phyloP scores from a whole-genome alignment of 257 asterid species.

The Cinchona pubescens region DNA sequence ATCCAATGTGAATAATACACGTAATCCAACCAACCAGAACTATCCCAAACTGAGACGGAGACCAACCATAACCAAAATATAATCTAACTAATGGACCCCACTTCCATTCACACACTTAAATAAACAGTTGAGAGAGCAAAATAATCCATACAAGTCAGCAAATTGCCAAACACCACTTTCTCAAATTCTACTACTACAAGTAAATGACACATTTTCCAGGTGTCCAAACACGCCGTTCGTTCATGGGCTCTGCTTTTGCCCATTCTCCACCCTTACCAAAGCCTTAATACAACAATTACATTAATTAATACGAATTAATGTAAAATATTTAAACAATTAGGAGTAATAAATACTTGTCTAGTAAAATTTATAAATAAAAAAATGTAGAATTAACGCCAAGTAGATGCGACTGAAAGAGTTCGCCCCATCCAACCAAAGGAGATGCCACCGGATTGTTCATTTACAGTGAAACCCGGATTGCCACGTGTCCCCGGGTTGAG shows the following conservation, averaged over 20 bases:
- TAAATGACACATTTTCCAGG: background rate
- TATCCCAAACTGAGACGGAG: slow-evolving; percentile 26
- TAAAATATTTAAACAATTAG: slow-evolving; percentile 18
- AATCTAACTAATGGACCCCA: slow-evolving; percentile 40
- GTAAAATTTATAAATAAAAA: background rate
- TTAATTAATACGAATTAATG: slow-evolving; percentile 20
- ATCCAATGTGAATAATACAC: slow-evolving; percentile 22
- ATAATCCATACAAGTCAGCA: slow-evolving; percentile 26
- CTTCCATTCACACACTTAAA: slow-evolving; percentile 14
- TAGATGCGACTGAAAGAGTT: slow-evolving; percentile 74
- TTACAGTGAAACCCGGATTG: slow-evolving; percentile 74
- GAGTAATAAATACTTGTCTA: slow-evolving; percentile 3
- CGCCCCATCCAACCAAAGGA: slow-evolving; percentile 92
- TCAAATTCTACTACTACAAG: background rate
- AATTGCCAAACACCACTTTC: slow-evolving; percentile 16
- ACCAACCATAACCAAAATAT: slow-evolving; percentile 30
- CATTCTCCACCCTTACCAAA: background rate
- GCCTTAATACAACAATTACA: slow-evolving; percentile 15
- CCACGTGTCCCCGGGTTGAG: slow-evolving; percentile 71
- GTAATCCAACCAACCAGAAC: slow-evolving; percentile 43
- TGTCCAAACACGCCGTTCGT: slow-evolving; percentile 7
- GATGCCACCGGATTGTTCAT: slow-evolving; percentile 65
- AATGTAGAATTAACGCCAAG: slow-evolving; percentile 63
- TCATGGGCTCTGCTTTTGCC: background rate
- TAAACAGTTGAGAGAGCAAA: slow-evolving; percentile 17